phyloP scores from a whole-genome alignment of 169 alveolate genomes.

The Plasmodium berghei region DNA sequence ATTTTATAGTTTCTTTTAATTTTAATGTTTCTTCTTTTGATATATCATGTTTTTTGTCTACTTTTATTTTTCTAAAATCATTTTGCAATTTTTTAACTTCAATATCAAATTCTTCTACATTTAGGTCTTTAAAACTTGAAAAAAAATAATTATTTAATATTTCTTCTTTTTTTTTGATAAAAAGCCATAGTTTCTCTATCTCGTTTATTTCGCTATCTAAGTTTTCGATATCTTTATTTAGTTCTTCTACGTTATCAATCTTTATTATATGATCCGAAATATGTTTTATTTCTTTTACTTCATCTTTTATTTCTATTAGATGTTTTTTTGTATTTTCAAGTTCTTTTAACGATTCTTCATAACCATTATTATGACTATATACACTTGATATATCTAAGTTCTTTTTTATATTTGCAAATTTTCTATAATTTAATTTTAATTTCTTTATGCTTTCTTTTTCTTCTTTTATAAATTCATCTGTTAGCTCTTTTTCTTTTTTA shows the following conservation, averaged over 20 bases:
- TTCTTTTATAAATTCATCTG: conserved; percentile 55
- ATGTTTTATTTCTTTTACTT: conserved; percentile 31
- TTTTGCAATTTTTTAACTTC: conserved; percentile 53
- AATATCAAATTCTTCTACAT: conserved; percentile 64
- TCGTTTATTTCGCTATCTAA: conserved; percentile 43
- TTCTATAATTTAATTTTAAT: conserved; percentile 39
- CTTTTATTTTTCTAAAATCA: conserved; percentile 60
- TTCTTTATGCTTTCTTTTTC: conserved; percentile 69
- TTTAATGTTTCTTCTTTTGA: conserved; percentile 64
- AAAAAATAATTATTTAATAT: conserved; percentile 39
- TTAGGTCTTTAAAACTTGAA: conserved; percentile 42
- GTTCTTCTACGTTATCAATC: conserved; percentile 68
- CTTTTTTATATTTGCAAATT: conserved; percentile 52
- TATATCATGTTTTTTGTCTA: conserved; percentile 60
- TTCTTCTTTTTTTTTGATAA: conserved; percentile 65
- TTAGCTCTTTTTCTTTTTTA: conserved; percentile 53
- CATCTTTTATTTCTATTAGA: conserved; percentile 47
- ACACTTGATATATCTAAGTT: conserved; percentile 54
- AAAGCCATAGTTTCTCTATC: conserved; percentile 62
- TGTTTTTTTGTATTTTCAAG: conserved; percentile 55
- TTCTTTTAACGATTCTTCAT: conserved; percentile 39
- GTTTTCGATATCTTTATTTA: conserved; percentile 45
- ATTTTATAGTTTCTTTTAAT: conserved; percentile 46
- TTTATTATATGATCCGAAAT: conserved; percentile 43
- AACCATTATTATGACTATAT: conserved; percentile 51